phyloP scores from a whole-genome alignment of 192 early-diverging fungal species.

The Backusella morwellensis region DNA sequence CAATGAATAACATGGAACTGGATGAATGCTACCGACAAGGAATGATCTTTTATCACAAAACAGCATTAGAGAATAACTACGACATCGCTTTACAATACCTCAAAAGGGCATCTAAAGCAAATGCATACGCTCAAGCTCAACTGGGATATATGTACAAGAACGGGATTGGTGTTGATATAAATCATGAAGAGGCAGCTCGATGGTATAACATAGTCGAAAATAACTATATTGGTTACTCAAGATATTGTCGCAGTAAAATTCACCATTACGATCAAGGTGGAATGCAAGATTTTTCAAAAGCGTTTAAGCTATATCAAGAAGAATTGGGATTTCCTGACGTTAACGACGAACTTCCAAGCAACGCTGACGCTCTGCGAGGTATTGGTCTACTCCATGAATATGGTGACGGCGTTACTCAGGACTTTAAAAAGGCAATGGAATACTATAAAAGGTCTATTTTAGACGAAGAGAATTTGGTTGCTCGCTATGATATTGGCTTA shows the following conservation, averaged over 20 bases:
- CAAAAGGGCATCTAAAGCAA: no score
- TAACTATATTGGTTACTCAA: not conserved
- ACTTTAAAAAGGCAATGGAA: no score
- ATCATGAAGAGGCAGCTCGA: not conserved
- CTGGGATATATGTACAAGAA: no score
- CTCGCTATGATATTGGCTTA: no score
- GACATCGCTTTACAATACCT: not conserved
- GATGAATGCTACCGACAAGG: not conserved
- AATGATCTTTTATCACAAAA: not conserved
- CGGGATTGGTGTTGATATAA: not conserved
- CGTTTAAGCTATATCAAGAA: not conserved
- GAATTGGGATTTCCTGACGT: not conserved
- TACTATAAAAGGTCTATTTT: no score
- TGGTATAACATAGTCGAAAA: not conserved
- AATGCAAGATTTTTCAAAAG: not conserved
- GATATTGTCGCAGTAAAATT: not conserved
- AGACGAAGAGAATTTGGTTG: no score
- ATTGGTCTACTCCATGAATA: no score
- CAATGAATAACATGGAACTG: not conserved
- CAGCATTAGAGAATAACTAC: not conserved
- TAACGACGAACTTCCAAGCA: no score
- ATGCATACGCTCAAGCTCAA: no score
- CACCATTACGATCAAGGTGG: not conserved
- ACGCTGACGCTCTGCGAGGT: no score
- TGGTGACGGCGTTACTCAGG: no score